Evolutionary conservation across 352 stramenopile species (phyloP).

Genomic region (Pythium angustatum): DNA sequence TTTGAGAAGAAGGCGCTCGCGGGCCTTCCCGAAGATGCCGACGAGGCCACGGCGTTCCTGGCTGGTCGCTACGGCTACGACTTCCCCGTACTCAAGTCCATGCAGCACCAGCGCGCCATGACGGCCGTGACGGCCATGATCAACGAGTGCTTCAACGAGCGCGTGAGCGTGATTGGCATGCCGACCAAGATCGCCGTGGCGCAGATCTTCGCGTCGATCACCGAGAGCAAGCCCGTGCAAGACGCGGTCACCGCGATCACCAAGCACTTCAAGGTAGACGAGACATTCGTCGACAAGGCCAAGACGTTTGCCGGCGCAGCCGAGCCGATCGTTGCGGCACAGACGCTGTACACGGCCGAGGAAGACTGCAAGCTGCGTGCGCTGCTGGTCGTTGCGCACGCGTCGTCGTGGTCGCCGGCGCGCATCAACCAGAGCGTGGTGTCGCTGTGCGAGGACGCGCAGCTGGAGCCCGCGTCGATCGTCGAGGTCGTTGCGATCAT

Average conservation of each 20-base stretch:
- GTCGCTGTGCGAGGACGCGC: slow-evolving; percentile 7
- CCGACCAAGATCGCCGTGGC: slow-evolving; percentile 16
- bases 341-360: slow-evolving; percentile 3
- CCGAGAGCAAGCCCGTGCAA: slow-evolving; percentile 20
- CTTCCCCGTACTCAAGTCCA: slow-evolving; percentile 23
- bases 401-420: slow-evolving; percentile 22
- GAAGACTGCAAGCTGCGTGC: slow-evolving; percentile 17
- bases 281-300: slow-evolving; percentile 1
- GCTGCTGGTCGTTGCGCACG: slow-evolving; percentile 23
- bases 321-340: slow-evolving; percentile 15
- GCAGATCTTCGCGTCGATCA: slow-evolving; percentile 25
- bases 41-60: slow-evolving; percentile 13
- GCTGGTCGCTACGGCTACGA: slow-evolving; percentile 8
- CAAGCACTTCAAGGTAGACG: slow-evolving; percentile 20
- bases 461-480: slow-evolving; percentile 10
- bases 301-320: slow-evolving; percentile 1
- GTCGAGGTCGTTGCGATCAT: slow-evolving; percentile 25
- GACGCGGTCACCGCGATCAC: slow-evolving; percentile 14
- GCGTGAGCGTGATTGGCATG: slow-evolving; percentile 21
- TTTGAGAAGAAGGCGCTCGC: slow-evolving; percentile 25
- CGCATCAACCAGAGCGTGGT: slow-evolving; percentile 17
- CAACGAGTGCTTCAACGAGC: slow-evolving; percentile 19
- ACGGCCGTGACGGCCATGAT: slow-evolving; percentile 16
- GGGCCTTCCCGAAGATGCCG: slow-evolving; percentile 2
- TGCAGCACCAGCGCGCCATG: slow-evolving; percentile 25